Evolutionary conservation across 2,329 filamentous ascomycete species (phyloP).

Genomic region (Cordyceps cicadae): DNA sequence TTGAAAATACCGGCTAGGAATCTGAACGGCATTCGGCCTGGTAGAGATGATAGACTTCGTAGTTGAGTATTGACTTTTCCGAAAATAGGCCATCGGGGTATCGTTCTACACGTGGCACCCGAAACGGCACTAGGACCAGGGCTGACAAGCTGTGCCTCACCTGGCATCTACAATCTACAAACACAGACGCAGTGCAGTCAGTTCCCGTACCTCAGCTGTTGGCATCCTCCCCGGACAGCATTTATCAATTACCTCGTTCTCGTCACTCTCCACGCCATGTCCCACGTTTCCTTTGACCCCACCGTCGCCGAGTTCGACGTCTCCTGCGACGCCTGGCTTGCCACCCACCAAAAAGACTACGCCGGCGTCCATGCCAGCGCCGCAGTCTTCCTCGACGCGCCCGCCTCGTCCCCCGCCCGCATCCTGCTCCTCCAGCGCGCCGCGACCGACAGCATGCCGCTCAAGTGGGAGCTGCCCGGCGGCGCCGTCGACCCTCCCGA

Average conservation of each 20-base stretch:
- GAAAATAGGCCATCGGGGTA: no score
- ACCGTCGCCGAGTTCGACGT: slow-evolving; percentile 19
- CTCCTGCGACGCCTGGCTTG: slow-evolving; percentile 20
- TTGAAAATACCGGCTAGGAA: no score
- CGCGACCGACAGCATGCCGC: slow-evolving; percentile 34
- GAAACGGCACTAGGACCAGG: no score
- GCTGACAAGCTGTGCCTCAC: no score
- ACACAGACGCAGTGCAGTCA: no score
- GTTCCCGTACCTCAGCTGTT: not conserved
- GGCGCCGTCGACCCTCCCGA: slow-evolving; percentile 38
- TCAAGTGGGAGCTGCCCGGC: slow-evolving; percentile 41
- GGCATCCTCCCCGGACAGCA: not conserved
- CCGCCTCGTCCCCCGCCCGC: slow-evolving; percentile 15
- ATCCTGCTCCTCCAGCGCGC: slow-evolving; percentile 41
- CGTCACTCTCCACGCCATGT: not conserved
- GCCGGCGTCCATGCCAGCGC: slow-evolving; percentile 25
- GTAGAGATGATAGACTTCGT: no score
- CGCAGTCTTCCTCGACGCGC: slow-evolving; percentile 25
- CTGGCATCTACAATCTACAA: no score
- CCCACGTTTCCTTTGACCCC: slow-evolving; percentile 19
- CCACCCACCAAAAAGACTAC: slow-evolving; percentile 18
- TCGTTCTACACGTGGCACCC: no score
- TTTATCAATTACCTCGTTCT: not conserved
- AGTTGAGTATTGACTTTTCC: no score
- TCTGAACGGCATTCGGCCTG: no score